These are phyloP conservation scores for Kluyveromyces nonfermentans DNA, from an alignment of 805 yeast genomes.

Conservation along the genomic window DNA sequence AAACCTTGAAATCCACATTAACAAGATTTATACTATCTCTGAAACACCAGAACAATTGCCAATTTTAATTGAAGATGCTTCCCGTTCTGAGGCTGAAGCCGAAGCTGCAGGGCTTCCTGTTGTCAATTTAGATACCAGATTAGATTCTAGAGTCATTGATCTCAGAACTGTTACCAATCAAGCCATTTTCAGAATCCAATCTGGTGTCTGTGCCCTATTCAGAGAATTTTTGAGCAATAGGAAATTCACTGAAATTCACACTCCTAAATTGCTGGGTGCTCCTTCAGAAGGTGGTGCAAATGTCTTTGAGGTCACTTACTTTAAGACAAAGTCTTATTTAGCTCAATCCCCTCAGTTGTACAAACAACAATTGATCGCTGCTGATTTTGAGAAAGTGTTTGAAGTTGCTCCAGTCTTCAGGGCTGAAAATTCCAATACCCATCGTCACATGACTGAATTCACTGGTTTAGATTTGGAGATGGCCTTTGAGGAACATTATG, in stretches of 20 bases:
- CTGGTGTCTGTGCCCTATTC: slow-evolving; percentile 82
- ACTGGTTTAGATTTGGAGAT: slow-evolving; percentile 95
- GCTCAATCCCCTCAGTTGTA: slow-evolving; percentile 98
- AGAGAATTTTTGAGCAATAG: slow-evolving; percentile 68
- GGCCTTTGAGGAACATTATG: slow-evolving; percentile 97
- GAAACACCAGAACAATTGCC: slow-evolving; percentile 93
- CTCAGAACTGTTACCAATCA: slow-evolving; percentile 95
- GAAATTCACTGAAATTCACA: slow-evolving; percentile 84
- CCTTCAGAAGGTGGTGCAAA: slow-evolving; percentile 98
- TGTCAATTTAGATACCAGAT: slow-evolving; percentile 91
- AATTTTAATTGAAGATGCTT: slow-evolving; percentile 90
- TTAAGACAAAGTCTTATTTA: slow-evolving; percentile 84
- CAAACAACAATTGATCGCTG: slow-evolving; percentile 96
- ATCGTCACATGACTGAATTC: slow-evolving; percentile 98
- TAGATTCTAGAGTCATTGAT: slow-evolving; percentile 92
- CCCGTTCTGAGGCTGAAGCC: slow-evolving; percentile 90
- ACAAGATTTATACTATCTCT: slow-evolving; percentile 64
- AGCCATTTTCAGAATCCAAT: slow-evolving; percentile 89
- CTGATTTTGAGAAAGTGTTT: slow-evolving; percentile 92
- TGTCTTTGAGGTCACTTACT: slow-evolving; percentile 88
- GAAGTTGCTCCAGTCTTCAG: slow-evolving; percentile 98
- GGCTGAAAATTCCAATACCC: slow-evolving; percentile 98
- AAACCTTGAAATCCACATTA: slow-evolving; percentile 75
- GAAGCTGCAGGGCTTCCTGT: slow-evolving; percentile 86
- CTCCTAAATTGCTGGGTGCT: slow-evolving; percentile 92